Conservation (phyloP, 140 eudicot species). For the Erigeron philadelphicus region DNA sequence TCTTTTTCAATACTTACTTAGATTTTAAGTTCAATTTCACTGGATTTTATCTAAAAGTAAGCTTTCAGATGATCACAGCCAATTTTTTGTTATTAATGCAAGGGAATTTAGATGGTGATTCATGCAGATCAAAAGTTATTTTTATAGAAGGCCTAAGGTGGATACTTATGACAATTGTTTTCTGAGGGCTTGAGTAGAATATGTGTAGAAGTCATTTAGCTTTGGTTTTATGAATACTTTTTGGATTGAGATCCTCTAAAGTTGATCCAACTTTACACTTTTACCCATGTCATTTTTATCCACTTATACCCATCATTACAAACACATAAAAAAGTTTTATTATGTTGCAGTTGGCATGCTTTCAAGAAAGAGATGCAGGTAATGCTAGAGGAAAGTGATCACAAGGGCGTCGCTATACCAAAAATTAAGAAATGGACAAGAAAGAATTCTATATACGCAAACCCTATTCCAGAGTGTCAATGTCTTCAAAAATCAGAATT, state of each 20-base stretch:
- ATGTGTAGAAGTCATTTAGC: background rate
- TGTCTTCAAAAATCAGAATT: conserved; percentile 51
- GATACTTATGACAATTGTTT: background rate
- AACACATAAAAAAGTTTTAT: conserved; percentile 1
- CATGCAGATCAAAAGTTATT: background rate
- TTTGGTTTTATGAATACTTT: background rate
- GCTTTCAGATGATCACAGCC: background rate
- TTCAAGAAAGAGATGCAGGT: conserved; percentile 58
- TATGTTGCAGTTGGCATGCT: conserved; percentile 58
- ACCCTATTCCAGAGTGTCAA: conserved; percentile 82
- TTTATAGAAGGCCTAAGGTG: background rate
- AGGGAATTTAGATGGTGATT: background rate
- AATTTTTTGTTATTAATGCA: background rate
- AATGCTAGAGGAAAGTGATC: conserved; percentile 82
- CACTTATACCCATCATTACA: background rate
- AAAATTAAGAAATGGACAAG: conserved; percentile 49
- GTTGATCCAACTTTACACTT: too few species aligned
- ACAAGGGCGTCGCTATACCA: conserved; percentile 60
- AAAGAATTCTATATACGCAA: conserved; percentile 54
- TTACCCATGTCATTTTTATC: background rate
- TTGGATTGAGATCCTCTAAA: too few species aligned
- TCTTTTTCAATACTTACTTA: background rate
- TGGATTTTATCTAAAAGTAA: background rate
- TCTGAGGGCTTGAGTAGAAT: background rate
- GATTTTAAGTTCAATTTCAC: background rate